Conservation (phyloP, 176 grass and related monocot genomes). For the Aegilops speltoides region DNA sequence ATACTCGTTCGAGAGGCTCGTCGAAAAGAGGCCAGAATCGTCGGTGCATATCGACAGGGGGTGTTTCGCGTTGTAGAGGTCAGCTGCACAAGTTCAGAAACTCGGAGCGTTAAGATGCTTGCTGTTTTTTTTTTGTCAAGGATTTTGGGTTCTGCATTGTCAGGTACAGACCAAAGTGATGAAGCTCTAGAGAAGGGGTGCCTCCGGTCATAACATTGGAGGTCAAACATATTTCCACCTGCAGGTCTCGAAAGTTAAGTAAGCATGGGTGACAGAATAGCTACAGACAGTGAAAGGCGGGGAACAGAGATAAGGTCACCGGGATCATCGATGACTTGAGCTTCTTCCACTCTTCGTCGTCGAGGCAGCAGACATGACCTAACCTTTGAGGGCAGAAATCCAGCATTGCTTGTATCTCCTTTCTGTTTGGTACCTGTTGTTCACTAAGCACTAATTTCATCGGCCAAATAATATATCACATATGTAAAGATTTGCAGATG, state of each 20-base stretch:
- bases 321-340: conserved; percentile 68
- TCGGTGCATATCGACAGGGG: conserved; percentile 83
- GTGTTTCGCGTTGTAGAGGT: conserved; percentile 78
- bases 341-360: conserved; percentile 69
- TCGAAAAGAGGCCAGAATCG: conserved; percentile 80
- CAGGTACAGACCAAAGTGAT: no score
- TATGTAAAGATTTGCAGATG: conserved; percentile 17
- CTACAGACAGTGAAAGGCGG: neutral
- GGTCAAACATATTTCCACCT: no score
- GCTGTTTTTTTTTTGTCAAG: neutral
- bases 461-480: conserved; percentile 35
- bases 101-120: conserved; percentile 5
- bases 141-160: no score
- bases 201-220: no score
- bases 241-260: neutral
- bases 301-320: conserved; percentile 32
- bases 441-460: conserved; percentile 35
- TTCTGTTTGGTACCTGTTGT: conserved; percentile 72
- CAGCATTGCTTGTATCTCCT: conserved; percentile 79
- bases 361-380: conserved; percentile 90
- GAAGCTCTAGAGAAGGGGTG: no score
- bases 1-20: conserved; percentile 83
- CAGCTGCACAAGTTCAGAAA: conserved; percentile 45
- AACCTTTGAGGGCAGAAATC: conserved; percentile 78
- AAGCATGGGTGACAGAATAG: conserved; percentile 9